phyloP scores from a whole-genome alignment of 495 filamentous ascomycete species.

The Tirmania nivea region DNA sequence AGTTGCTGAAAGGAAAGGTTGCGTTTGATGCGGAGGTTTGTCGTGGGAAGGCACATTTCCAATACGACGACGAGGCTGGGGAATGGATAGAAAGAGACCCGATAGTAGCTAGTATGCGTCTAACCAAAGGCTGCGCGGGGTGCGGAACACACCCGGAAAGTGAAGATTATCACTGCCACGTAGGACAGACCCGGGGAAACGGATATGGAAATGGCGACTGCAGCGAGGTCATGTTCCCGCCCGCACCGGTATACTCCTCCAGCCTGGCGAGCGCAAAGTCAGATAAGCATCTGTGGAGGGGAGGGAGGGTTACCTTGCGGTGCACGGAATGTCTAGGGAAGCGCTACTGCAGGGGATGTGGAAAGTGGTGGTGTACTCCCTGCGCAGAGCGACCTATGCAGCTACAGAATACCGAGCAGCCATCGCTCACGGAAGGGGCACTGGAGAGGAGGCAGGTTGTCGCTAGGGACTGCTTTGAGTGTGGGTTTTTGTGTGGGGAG shows the following conservation, averaged over 20 bases:
- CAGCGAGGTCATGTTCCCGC: not conserved
- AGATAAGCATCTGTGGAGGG: not conserved
- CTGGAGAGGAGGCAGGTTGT: not conserved
- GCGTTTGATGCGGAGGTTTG: not conserved
- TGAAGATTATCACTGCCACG: not conserved
- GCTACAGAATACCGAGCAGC: not conserved
- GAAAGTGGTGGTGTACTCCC: not conserved
- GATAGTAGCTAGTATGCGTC: not conserved
- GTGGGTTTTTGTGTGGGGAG: not conserved
- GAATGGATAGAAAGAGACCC: not conserved
- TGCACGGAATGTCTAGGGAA: not conserved
- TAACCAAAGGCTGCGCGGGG: not conserved
- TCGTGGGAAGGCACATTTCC: not conserved
- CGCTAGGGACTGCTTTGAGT: not conserved
- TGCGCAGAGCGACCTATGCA: not conserved
- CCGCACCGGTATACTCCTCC: not conserved
- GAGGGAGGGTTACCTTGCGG: not conserved
- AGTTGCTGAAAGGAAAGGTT: not conserved
- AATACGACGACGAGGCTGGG: not conserved
- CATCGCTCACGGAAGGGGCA: not conserved
- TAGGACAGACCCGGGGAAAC: too few species aligned
- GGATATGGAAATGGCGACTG: not conserved
- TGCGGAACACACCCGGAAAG: not conserved
- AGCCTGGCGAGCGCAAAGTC: not conserved
- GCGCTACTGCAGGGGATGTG: not conserved